Percentiles rank a stretch among this genome's conserved stretches.
These are phyloP conservation scores for Hibiscus mutabilis DNA, from an alignment of 345 rosid genomes.

Conservation along the genomic window DNA sequence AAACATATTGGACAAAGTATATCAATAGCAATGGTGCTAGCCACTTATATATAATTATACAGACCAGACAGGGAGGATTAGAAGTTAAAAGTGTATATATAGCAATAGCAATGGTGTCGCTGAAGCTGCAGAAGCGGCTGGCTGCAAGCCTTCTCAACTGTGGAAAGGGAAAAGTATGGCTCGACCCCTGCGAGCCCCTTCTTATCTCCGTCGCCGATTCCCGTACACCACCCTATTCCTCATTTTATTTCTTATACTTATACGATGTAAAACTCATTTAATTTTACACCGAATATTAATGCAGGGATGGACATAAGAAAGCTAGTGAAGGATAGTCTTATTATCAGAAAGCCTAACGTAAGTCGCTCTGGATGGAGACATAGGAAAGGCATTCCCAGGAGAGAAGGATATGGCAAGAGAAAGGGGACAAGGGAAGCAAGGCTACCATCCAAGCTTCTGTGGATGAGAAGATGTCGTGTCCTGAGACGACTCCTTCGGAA, in stretches of 20 bases:
- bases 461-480: conserved; percentile 5
- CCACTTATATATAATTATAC: neutral
- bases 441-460: conserved; percentile 3
- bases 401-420: conserved; percentile 11
- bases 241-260: neutral
- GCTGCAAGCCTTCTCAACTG: conserved; percentile 11
- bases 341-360: neutral
- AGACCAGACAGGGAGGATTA: neutral
- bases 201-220: conserved; percentile 11
- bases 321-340: conserved; percentile 1
- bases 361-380: conserved; percentile 6
- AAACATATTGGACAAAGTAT: neutral
- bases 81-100: neutral
- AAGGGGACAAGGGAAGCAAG: conserved; percentile 13
- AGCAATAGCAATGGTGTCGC: conserved; percentile 5
- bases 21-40: too few relatives aligned
- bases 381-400: neutral
- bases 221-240: neutral
- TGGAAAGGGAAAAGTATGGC: conserved; percentile 11
- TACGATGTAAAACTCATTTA: too few relatives aligned
- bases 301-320: conserved; percentile 11
- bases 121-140: conserved; percentile 12
- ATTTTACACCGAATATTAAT: too few relatives aligned
- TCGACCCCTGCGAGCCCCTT: conserved; percentile 6
- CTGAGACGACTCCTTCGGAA: conserved; percentile 13